Base-by-base conservation (phyloP, 148 eudicot species). In the Arctostaphylos glauca region DNA sequence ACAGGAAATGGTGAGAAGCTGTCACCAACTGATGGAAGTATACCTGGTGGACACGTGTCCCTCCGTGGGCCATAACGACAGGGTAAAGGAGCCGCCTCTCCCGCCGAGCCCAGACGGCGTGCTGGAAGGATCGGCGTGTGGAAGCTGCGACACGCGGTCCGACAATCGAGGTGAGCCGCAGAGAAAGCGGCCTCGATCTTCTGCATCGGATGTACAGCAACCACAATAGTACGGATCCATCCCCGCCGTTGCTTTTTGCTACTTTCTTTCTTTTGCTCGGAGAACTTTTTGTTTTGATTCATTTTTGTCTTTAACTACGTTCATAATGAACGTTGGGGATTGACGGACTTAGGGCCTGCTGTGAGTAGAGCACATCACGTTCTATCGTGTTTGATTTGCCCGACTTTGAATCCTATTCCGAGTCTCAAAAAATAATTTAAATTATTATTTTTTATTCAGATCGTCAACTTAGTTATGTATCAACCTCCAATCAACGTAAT, bases 1-100 rank as follows among this genome's bases (percentile, higher is more conserved):
- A 74, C 81, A 88, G 88, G 86, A 84, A 81, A 74, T 68, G 85
- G 88, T 86, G 87, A 84, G 83, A 59, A 86, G 88, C 84, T 88
- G 90, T 84, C 86, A 79, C 70, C 86, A 81, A 86, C 85, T 86
- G 73, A 86, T 88, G 85, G 85, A 84, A 23, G 84, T 74, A 79
- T 86, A 86, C 56, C 10, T 86, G 74, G 62, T 81, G 8, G 83
- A 86, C 85, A 81, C 81, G 86, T 88, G 90, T 86, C 90, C 70
- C 2, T 72, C 76, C 3, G 54, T 55, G 12, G 72, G 49, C 41
- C 53, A 2, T 41, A 67, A 77, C 70, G 68, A 47, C 14, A n/a
- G 13, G 18, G 15, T n/a, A 38, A 16, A 1, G 14, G 80, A 83
- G 67, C 67, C 67, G 38, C 76, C 81, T 25, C 12, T 46, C 41